Percentiles rank a stretch among this genome's conserved stretches.
These are phyloP conservation scores for Lyophyllum semitale DNA, from an alignment of 768 basidiomycete genomes.

Conservation along the genomic window DNA sequence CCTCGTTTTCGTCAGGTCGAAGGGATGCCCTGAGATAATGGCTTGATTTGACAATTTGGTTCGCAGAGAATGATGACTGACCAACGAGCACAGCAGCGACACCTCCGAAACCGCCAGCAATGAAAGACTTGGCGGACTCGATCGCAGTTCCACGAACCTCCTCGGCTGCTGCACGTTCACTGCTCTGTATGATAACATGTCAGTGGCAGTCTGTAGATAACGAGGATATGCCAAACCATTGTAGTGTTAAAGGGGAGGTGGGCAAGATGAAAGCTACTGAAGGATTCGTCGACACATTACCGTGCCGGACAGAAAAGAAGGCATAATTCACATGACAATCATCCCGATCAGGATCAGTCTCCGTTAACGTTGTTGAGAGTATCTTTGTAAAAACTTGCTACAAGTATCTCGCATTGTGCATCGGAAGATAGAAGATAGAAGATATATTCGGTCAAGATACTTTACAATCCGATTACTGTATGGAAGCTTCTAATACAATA, in stretches of 20 bases:
- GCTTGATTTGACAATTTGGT: background rate
- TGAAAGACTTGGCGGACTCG: slow-evolving; percentile 76
- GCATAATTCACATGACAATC: slow-evolving; percentile 7
- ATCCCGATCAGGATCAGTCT: background rate
- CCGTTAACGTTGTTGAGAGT: no score
- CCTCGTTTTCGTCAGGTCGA: slow-evolving; percentile 95
- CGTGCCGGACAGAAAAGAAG: background rate
- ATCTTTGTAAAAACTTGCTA: no score
- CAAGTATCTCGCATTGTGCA: no score
- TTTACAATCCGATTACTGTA: slow-evolving; percentile 1
- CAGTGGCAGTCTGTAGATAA: background rate
- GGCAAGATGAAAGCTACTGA: background rate
- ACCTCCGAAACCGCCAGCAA: slow-evolving; percentile 94
- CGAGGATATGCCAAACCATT: slow-evolving; percentile 12
- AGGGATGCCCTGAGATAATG: slow-evolving; percentile 78
- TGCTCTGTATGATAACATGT: slow-evolving; percentile 24
- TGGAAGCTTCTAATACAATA: background rate
- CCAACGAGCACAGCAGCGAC: slow-evolving; percentile 86
- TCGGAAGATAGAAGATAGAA: no score
- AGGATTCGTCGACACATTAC: background rate
- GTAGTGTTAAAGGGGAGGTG: background rate
- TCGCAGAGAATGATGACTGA: slow-evolving; percentile 38
- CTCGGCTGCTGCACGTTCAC: slow-evolving; percentile 36
- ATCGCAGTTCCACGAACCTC: slow-evolving; percentile 41
- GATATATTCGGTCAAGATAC: background rate